phyloP scores from a whole-genome alignment of 331 rosid genomes.

The Malus hybrid region DNA sequence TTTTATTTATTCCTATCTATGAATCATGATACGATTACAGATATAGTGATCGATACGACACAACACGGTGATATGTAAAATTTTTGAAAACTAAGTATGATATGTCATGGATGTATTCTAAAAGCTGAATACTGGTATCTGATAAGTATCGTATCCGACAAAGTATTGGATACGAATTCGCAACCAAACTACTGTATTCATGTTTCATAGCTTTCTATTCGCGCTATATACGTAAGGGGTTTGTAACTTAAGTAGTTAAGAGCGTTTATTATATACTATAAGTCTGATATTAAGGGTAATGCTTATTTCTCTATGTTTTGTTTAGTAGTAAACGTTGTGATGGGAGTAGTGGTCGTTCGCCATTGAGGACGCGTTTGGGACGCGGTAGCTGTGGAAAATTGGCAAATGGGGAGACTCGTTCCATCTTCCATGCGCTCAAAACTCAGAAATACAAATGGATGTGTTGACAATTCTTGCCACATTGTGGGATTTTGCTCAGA shows the following conservation, averaged over 20 bases:
- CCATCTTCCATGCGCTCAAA: too few species aligned
- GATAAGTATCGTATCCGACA: rapidly evolving
- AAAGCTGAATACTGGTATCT: too few species aligned
- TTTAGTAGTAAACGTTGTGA: background rate
- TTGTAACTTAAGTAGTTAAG: background rate
- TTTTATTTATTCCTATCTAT: background rate
- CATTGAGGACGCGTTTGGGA: background rate
- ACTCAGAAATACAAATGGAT: too few species aligned
- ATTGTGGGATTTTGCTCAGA: background rate
- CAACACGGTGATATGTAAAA: too few species aligned
- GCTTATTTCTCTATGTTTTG: background rate
- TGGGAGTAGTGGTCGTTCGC: background rate
- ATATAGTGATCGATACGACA: too few species aligned
- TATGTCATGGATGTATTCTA: too few species aligned
- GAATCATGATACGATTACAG: too few species aligned
- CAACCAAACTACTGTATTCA: too few species aligned
- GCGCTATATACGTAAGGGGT: rapidly evolving
- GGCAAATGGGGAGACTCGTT: background rate
- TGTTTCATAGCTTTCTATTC: too few species aligned
- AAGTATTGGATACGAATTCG: too few species aligned
- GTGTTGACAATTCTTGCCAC: background rate
- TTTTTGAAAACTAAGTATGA: rapidly evolving
- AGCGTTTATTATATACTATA: too few species aligned
- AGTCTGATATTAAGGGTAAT: background rate
- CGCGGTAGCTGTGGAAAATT: background rate